Evolutionary conservation across 495 filamentous ascomycete genomes (phyloP).

Genomic region (Penicillium dipodomyicola): DNA sequence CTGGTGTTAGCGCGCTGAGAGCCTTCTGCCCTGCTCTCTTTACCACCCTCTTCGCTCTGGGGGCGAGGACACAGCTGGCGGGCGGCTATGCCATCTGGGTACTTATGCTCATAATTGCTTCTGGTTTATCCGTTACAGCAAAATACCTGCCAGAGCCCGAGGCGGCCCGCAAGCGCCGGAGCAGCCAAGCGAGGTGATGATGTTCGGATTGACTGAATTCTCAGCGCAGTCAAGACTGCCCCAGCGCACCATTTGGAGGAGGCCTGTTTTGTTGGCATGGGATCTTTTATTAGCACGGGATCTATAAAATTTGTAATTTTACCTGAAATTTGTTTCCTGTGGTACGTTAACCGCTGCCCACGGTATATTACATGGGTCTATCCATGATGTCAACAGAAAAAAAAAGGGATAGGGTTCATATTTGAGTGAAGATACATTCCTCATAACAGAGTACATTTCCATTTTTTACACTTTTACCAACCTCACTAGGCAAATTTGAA

Average conservation of each 20-base stretch:
- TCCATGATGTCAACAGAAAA: not conserved
- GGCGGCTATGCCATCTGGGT: constrained; percentile 66
- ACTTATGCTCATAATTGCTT: constrained; percentile 50
- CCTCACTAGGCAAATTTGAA: not conserved
- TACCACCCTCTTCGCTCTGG: constrained; percentile 59
- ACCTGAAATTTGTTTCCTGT: not conserved
- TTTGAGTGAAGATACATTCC: not conserved
- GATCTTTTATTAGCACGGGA: not conserved
- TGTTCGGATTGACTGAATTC: not conserved
- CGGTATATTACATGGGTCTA: not conserved
- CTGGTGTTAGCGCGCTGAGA: constrained; percentile 49
- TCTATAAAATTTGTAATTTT: not conserved
- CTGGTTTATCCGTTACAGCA: constrained; percentile 42
- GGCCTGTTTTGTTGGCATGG: not conserved
- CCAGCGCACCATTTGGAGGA: not conserved
- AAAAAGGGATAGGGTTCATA: not conserved
- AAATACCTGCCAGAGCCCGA: constrained; percentile 38
- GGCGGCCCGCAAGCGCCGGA: constrained; percentile 4
- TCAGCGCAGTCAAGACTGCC: not conserved
- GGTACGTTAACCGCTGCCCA: not conserved
- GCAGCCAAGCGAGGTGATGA: not conserved
- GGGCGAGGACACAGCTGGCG: constrained; percentile 53
- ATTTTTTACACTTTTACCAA: too few relatives aligned
- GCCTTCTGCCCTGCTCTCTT: constrained; percentile 60
- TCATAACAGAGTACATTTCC: not conserved